These are phyloP conservation scores for Xerocomus brunneocitrinus DNA, from an alignment of 768 basidiomycete genomes.

Conservation along the genomic window DNA sequence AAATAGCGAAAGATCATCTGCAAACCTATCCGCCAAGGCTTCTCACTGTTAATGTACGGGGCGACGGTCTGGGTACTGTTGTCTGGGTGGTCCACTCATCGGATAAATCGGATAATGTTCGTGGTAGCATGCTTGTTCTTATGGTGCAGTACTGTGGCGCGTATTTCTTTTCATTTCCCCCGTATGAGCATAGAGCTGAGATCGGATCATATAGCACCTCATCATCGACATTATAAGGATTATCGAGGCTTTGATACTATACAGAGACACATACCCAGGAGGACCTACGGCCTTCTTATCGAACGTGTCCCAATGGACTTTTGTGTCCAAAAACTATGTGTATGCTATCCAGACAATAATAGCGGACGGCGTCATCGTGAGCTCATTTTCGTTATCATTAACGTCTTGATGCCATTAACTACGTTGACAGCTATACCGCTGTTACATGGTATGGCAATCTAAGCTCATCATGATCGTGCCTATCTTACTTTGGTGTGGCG, in stretches of 20 bases:
- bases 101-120: constrained; percentile 16
- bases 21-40: constrained; percentile 14
- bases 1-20: not conserved
- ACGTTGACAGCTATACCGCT: constrained; percentile 8
- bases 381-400: not conserved
- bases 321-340: constrained; percentile 22
- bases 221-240: constrained; percentile 15
- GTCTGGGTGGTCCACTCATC: not conserved
- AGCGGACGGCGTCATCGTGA: constrained; percentile 23
- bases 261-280: constrained; percentile 7
- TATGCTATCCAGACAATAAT: constrained; percentile 19
- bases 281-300: constrained; percentile 24
- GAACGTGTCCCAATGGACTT: constrained; percentile 18
- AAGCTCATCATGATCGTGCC: constrained; percentile 21
- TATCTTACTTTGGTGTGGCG: constrained; percentile 19
- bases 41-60: constrained; percentile 30
- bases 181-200: not conserved
- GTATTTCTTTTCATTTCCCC: not conserved
- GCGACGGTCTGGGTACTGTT: constrained; percentile 22
- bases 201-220: constrained; percentile 11
- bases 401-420: not conserved
- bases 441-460: constrained; percentile 28
- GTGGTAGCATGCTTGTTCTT: constrained; percentile 20
- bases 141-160: constrained; percentile 21
- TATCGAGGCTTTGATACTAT: constrained; percentile 18